Conservation (phyloP, 352 stramenopile species). For the Phytopythium boreale region DNA sequence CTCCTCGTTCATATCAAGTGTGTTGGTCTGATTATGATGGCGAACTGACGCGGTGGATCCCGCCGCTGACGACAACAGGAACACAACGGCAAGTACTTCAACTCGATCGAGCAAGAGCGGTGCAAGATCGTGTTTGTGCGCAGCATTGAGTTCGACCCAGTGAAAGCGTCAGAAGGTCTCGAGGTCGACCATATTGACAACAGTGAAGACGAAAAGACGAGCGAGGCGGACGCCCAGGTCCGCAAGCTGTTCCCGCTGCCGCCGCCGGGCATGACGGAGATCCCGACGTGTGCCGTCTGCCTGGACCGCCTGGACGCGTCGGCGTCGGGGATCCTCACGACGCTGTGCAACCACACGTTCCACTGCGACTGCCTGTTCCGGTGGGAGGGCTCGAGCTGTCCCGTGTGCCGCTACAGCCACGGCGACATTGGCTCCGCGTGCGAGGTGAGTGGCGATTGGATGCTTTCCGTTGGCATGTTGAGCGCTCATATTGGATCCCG, state of each 20-base stretch:
- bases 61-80: slow-evolving; percentile 26
- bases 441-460: slow-evolving; percentile 52
- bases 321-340: slow-evolving; percentile 92
- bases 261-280: slow-evolving; percentile 81
- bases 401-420: slow-evolving; percentile 96
- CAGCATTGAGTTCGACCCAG: slow-evolving; percentile 81
- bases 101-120: slow-evolving; percentile 88
- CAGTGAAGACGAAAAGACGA: slow-evolving; percentile 16
- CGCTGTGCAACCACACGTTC: slow-evolving; percentile 98
- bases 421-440: slow-evolving; percentile 92
- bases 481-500: neutral
- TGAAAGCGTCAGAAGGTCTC: slow-evolving; percentile 10
- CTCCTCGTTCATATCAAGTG: neutral
- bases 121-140: slow-evolving; percentile 91
- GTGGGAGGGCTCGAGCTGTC: slow-evolving; percentile 95
- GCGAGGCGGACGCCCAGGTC: slow-evolving; percentile 18
- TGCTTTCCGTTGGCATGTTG: neutral
- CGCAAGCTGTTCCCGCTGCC: slow-evolving; percentile 55
- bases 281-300: slow-evolving; percentile 90
- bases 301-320: slow-evolving; percentile 87
- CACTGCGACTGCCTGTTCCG: slow-evolving; percentile 95
- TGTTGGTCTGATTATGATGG: too few species aligned
- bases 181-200: neutral
- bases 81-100: slow-evolving; percentile 90
- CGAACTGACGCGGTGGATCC: neutral